Evolutionary conservation across 495 filamentous ascomycete species (phyloP), one percentile per base, ranked within the genome.

Genomic region (Platismatia glauca): DNA sequence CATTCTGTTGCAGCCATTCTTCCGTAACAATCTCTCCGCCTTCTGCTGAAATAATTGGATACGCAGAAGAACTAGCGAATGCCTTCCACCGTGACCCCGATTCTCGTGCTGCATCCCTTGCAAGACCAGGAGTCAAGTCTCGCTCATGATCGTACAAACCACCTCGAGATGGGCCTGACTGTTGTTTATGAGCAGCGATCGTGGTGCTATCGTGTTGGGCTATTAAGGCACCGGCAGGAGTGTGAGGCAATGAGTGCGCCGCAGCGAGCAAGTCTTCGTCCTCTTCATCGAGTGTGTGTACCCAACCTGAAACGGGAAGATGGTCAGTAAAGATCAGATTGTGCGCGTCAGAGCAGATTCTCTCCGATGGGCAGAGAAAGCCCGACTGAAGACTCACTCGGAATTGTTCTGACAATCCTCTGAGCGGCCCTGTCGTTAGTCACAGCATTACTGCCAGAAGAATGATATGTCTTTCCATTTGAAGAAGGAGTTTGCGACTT

Each of bases 191-290:
- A 64, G 27, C 67, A 70, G 72, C 55, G 66, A 78, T 71, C 11
- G 84, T 82, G 7, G 75, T 75, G 68, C 80, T 74, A 63, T 87
- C 83, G 71, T 86, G 85, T 27, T 86, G 84, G 22, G 86, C 78
- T 20, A 81, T 74, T 29, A 81, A 68, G 20, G 82, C 77, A 44
- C 75, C 79, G 38, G 75, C 71, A 12, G 84, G 84, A 50, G 77
- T 68, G 15, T 74, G 65, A 53, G 77, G 77, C 5, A 81, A 68
- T 39, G 79, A 66, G 8, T 66, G 72, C 34, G 72, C 70, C 27
- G 70, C 73, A 60, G 63, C 71, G 33, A 68, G 61, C 38, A 72
- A 69, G 58, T 71, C 77, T 22, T 75, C 72, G 69, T 71, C 60
- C 62, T 75, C 61, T 13, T 71, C 73, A 63, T 79, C 78, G 61